Percentiles rank a stretch among this genome's conserved stretches.
These are phyloP conservation scores for Candida vartiovaarae DNA, from an alignment of 805 yeast species.

Conservation along the genomic window DNA sequence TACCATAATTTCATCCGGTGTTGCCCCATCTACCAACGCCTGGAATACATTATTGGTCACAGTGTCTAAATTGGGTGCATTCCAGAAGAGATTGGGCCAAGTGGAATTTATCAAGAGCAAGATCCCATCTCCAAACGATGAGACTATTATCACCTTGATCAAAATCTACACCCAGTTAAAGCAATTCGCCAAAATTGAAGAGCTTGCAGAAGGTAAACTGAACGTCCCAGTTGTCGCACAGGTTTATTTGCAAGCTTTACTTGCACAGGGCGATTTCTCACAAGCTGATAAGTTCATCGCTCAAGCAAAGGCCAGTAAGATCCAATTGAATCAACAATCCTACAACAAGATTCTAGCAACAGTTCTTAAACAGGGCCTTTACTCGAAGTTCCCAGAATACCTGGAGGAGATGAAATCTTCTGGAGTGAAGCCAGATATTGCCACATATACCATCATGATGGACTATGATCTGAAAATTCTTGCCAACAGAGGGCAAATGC, in stretches of 20 bases:
- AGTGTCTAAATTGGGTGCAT: conserved; percentile 25
- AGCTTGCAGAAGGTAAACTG: conserved; percentile 26
- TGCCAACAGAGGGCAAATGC: conserved; percentile 35
- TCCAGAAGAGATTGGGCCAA: conserved; percentile 26
- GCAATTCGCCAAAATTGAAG: conserved; percentile 30
- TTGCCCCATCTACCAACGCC: conserved; percentile 35
- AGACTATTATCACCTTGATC: conserved; percentile 41
- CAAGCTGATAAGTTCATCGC: conserved; percentile 6
- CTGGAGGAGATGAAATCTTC: conserved; percentile 37
- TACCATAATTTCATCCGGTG: conserved; percentile 33
- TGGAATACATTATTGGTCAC: conserved; percentile 59
- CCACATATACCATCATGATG: conserved; percentile 54
- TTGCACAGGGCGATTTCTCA: conserved; percentile 9
- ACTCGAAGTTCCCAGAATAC: conserved; percentile 40
- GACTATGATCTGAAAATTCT: conserved; percentile 44
- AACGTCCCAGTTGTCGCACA: conserved; percentile 23
- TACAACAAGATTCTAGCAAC: conserved; percentile 45
- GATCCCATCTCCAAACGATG: conserved; percentile 36
- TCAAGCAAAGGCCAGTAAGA: conserved; percentile 22
- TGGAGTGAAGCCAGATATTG: conserved; percentile 46
- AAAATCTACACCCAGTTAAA: conserved; percentile 42
- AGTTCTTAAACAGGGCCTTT: conserved; percentile 33
- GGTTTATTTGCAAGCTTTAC: conserved; percentile 18
- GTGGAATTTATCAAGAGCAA: conserved; percentile 32
- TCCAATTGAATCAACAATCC: conserved; percentile 38